phyloP scores from a whole-genome alignment of 2,329 filamentous ascomycete species.

The Talaromyces atroroseus region DNA sequence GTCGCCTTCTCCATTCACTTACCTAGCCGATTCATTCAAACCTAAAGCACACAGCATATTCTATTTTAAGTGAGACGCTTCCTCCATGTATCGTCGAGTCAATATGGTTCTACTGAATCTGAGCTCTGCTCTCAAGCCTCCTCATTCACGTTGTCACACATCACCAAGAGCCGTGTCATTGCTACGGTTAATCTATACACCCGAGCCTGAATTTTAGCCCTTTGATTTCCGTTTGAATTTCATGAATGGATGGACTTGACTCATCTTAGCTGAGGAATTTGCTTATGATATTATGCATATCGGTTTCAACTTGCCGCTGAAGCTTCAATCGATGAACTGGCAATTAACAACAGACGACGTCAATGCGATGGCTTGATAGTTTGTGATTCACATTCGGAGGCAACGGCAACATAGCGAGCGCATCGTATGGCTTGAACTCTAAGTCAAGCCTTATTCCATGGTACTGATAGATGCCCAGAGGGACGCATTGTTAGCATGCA shows the following conservation, averaged over 20 bases:
- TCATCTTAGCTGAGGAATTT: not conserved
- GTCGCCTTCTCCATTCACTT: no score
- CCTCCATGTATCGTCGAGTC: no score
- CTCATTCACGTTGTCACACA: no score
- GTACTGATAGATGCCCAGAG: not conserved
- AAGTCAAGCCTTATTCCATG: not conserved
- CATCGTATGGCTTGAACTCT: not conserved
- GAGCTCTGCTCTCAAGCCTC: no score
- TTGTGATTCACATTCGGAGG: not conserved
- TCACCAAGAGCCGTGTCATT: no score
- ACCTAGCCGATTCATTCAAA: no score
- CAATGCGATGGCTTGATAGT: not conserved
- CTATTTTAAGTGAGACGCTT: no score
- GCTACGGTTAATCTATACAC: not conserved
- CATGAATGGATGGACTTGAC: not conserved
- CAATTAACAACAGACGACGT: constrained; percentile 2
- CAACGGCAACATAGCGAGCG: not conserved
- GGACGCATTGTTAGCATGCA: not conserved
- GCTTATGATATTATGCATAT: not conserved
- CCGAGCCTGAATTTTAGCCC: not conserved
- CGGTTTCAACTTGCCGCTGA: not conserved
- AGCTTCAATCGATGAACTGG: not conserved
- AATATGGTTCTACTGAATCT: no score
- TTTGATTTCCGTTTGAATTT: not conserved
- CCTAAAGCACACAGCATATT: no score